Percentiles rank a stretch among this genome's conserved stretches.
These are phyloP conservation scores for Colletotrichum sansevieriae DNA, from an alignment of 2,329 filamentous ascomycete species.

Conservation along the genomic window DNA sequence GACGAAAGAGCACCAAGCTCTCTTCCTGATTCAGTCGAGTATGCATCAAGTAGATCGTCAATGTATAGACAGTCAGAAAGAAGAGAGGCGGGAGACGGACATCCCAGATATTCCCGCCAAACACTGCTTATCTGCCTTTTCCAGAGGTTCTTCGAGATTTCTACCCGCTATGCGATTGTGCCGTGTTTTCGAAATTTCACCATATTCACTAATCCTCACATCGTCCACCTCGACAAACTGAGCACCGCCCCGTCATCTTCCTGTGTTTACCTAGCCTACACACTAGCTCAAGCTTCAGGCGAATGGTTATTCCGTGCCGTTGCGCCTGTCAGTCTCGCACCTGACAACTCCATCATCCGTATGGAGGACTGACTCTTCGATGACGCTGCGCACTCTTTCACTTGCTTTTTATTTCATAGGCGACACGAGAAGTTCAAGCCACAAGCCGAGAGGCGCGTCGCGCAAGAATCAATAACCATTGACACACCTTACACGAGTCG, in stretches of 20 bases:
- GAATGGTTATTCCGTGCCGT: constrained; percentile 28
- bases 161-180: too few relatives aligned
- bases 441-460: constrained; percentile 4
- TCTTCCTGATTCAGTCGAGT: too few relatives aligned
- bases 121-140: too few relatives aligned
- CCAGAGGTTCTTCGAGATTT: too few relatives aligned
- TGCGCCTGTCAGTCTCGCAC: constrained; percentile 23
- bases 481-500: too few relatives aligned
- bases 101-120: too few relatives aligned
- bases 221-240: neutral
- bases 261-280: constrained; percentile 6
- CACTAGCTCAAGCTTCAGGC: constrained; percentile 3
- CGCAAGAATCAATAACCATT: constrained; percentile 25
- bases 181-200: too few relatives aligned
- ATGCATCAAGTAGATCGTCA: too few relatives aligned
- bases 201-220: neutral
- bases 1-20: too few relatives aligned
- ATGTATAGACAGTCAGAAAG: too few relatives aligned
- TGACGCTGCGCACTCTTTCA: neutral
- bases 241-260: neutral
- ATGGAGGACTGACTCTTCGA: neutral
- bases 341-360: constrained; percentile 2
- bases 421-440: neutral
- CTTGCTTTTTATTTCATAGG: neutral
- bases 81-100: too few relatives aligned